Evolutionary conservation across 768 basidiomycete species (phyloP).

Genomic region (Crassisporium funariophilum): DNA sequence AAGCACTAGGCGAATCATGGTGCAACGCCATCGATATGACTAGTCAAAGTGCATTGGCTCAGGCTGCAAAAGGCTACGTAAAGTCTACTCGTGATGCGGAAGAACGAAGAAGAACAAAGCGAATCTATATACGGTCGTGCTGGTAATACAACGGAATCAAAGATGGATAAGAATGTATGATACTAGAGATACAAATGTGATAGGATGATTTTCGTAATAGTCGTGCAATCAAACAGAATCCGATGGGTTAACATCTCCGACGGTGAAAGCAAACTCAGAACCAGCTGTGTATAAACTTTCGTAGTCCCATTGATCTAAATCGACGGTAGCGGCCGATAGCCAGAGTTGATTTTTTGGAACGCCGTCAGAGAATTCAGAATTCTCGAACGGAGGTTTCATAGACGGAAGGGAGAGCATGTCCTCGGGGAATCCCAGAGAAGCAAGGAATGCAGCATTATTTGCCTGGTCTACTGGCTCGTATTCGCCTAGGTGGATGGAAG

Average conservation of each 20-base stretch:
- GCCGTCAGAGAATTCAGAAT: background rate
- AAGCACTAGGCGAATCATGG: slow-evolving; percentile 9
- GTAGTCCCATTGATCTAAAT: background rate
- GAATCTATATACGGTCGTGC: background rate
- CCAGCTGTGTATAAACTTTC: too few species aligned
- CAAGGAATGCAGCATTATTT: background rate
- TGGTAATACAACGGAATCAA: background rate
- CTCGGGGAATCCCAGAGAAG: background rate
- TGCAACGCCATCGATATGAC: too few species aligned
- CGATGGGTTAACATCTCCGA: background rate
- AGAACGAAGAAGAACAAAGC: background rate
- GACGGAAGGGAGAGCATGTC: background rate
- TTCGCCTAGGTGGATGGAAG: background rate
- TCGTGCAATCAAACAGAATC: background rate
- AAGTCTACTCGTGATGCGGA: background rate
- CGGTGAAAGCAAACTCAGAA: background rate
- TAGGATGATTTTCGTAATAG: background rate
- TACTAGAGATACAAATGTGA: slow-evolving; percentile 4
- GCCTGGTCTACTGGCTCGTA: background rate
- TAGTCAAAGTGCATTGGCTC: too few species aligned
- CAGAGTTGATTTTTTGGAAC: background rate
- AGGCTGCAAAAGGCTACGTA: slow-evolving; percentile 17
- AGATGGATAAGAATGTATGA: background rate
- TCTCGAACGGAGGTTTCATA: background rate
- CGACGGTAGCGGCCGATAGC: background rate